phyloP scores from a whole-genome alignment of 331 rosid genomes.

The Malus hybrid region DNA sequence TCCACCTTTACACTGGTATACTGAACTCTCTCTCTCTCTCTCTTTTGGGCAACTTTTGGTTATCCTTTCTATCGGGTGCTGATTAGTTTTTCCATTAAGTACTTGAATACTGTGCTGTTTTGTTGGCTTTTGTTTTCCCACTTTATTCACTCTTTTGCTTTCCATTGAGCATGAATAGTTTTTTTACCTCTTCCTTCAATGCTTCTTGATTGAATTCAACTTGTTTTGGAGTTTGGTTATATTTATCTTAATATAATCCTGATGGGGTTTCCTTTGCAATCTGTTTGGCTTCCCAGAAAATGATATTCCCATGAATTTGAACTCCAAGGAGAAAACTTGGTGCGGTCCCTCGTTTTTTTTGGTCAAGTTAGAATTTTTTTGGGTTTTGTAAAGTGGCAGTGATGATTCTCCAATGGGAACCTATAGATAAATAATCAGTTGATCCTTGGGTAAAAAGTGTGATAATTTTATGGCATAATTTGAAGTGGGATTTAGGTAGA shows the following conservation, averaged over 20 bases:
- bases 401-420: constrained; percentile 8
- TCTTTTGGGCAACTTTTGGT: constrained; percentile 21
- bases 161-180: constrained; percentile 19
- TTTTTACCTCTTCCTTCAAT: constrained; percentile 17
- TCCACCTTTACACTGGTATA: constrained; percentile 28
- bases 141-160: constrained; percentile 8
- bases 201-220: constrained; percentile 25
- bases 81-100: constrained; percentile 21
- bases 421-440: neutral
- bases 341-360: constrained; percentile 3
- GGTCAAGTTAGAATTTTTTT: constrained; percentile 13
- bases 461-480: neutral
- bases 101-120: constrained; percentile 5
- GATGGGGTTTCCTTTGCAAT: neutral
- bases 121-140: constrained; percentile 26
- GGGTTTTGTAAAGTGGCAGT: constrained; percentile 16
- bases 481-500: constrained; percentile 29
- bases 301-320: constrained; percentile 10
- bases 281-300: constrained; percentile 14
- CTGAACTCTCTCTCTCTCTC: constrained; percentile 19
- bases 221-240: constrained; percentile 3
- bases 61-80: constrained; percentile 12
- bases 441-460: neutral
- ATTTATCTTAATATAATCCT: neutral
- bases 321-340: neutral